Percentiles rank a stretch among this genome's conserved stretches.
phyloP scores from a whole-genome alignment of 306 rosid species.

The Cicer yamashitae region DNA sequence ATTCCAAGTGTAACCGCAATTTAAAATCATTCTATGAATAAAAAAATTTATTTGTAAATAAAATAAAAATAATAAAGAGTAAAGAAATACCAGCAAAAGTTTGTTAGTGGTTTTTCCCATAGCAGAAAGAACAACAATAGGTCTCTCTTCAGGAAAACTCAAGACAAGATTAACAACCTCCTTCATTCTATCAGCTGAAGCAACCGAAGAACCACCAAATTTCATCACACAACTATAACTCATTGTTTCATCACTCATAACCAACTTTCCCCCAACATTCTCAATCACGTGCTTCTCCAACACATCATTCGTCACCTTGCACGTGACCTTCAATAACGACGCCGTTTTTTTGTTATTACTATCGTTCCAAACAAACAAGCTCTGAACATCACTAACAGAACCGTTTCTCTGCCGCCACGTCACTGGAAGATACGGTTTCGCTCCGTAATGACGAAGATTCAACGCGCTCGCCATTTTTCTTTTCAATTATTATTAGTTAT shows the following conservation, averaged over 20 bases:
- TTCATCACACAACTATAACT: slow-evolving; percentile 88
- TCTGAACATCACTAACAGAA: too few species aligned
- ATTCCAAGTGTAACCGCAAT: too few species aligned
- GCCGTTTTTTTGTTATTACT: slow-evolving; percentile 13
- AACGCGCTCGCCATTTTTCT: too few species aligned
- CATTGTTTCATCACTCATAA: slow-evolving; percentile 47
- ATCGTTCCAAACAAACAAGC: too few species aligned
- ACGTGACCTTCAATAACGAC: slow-evolving; percentile 49
- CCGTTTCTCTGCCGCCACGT: too few species aligned
- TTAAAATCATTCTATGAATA: too few species aligned
- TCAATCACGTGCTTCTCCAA: slow-evolving; percentile 51
- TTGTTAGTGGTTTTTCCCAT: slow-evolving; percentile 97
- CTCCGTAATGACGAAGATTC: too few species aligned
- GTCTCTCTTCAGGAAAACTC: slow-evolving; percentile 84
- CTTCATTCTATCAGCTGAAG: slow-evolving; percentile 85
- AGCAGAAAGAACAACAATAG: slow-evolving; percentile 91
- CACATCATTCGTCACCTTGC: slow-evolving; percentile 57
- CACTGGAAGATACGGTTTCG: too few species aligned
- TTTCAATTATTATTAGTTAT: too few species aligned
- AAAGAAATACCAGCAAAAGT: slow-evolving; percentile 71
- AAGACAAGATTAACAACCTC: slow-evolving; percentile 78
- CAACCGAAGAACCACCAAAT: slow-evolving; percentile 94
- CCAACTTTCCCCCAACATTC: slow-evolving; percentile 23
- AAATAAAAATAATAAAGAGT: background rate
- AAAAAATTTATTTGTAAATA: too few species aligned